Evolutionary conservation across 2,329 filamentous ascomycete species (phyloP).

Genomic region (Colletotrichum coccodes): DNA sequence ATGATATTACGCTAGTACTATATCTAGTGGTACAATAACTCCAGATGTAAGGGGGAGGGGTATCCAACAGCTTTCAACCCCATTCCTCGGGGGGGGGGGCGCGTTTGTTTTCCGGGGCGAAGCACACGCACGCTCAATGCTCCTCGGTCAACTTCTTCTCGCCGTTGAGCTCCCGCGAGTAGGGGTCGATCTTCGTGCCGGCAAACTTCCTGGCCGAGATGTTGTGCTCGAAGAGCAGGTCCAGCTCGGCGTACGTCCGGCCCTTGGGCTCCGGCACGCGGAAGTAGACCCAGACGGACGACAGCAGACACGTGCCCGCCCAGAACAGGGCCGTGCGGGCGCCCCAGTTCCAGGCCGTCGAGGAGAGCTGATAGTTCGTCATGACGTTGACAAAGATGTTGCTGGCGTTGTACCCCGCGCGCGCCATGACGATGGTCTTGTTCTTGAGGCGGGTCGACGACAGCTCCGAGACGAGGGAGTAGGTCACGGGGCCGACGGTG

Average conservation of each 20-base stretch:
- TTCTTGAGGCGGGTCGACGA: constrained; percentile 63
- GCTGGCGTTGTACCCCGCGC: constrained; percentile 57
- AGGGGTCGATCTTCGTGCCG: constrained; percentile 49
- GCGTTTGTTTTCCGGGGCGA: too few species aligned
- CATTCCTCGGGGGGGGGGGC: neutral
- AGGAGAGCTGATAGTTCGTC: constrained; percentile 59
- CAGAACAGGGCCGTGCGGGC: constrained; percentile 59
- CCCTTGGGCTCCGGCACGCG: constrained; percentile 65
- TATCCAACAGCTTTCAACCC: neutral
- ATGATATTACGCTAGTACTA: constrained; percentile 17
- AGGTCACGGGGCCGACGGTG: constrained; percentile 64
- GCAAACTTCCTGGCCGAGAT: constrained; percentile 53
- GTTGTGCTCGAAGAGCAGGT: constrained; percentile 51
- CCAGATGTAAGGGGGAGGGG: neutral
- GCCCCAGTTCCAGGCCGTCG: constrained; percentile 57
- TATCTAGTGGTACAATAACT: constrained; percentile 16
- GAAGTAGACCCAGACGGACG: constrained; percentile 60
- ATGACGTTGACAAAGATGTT: constrained; percentile 62
- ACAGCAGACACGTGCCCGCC: constrained; percentile 58
- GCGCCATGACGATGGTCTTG: constrained; percentile 64
- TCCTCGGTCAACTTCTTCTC: constrained; percentile 29
- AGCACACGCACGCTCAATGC: neutral
- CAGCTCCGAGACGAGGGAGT: constrained; percentile 62
- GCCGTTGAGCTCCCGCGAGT: constrained; percentile 34
- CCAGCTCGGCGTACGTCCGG: constrained; percentile 55